These are phyloP conservation scores for Arthrobotrys sinensis DNA, from an alignment of 2,329 filamentous ascomycete species.

Conservation along the genomic window DNA sequence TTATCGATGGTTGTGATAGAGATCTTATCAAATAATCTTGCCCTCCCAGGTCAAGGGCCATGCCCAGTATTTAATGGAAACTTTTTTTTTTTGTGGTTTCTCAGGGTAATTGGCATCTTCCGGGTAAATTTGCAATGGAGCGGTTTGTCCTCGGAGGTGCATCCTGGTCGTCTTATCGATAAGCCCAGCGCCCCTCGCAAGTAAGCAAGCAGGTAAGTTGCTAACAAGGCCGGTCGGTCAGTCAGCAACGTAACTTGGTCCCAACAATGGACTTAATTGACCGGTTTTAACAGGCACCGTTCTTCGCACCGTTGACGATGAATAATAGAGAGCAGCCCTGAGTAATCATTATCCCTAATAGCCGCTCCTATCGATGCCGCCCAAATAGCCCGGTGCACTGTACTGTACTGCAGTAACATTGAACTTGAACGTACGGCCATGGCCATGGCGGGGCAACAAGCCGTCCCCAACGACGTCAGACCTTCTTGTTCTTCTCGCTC, in stretches of 20 bases:
- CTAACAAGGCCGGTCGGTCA: neutral
- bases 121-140: constrained; percentile 39
- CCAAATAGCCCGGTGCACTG: constrained; percentile 9
- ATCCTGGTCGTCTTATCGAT: constrained; percentile 47
- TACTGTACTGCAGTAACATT: neutral
- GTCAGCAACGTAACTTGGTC: neutral
- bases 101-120: constrained; percentile 26
- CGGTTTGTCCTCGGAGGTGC: constrained; percentile 9
- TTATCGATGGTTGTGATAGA: constrained; percentile 23
- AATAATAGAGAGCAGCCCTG: constrained; percentile 27
- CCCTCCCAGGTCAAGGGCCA: neutral
- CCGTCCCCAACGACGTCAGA: constrained; percentile 34
- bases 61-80: neutral
- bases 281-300: neutral
- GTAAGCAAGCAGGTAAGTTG: neutral
- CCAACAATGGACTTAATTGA: constrained; percentile 8
- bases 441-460: neutral
- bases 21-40: constrained; percentile 27
- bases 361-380: constrained; percentile 45
- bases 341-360: constrained; percentile 31
- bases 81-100: neutral
- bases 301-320: constrained; percentile 15
- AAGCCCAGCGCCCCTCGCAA: constrained; percentile 48
- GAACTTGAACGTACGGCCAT: neutral
- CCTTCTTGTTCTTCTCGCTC: constrained; percentile 4